phyloP scores from a whole-genome alignment of 2,329 filamentous ascomycete species.

The Ophiobolus disseminans region DNA sequence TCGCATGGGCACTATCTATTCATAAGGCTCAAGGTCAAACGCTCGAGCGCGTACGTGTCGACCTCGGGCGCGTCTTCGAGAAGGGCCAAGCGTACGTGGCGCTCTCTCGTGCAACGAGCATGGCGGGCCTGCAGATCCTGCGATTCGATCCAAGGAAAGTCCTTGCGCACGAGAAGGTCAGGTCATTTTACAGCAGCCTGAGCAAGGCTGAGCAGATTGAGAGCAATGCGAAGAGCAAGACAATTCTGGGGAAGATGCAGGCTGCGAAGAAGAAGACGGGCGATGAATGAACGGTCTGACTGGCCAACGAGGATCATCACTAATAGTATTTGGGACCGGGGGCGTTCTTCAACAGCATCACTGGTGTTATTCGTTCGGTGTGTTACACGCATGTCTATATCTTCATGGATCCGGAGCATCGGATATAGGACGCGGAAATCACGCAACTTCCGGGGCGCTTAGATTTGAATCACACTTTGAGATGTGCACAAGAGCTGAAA shows the following conservation, averaged over 20 bases:
- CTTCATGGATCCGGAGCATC: no score
- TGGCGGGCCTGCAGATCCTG: conserved; percentile 85
- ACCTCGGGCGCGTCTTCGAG: conserved; percentile 90
- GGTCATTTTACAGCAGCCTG: conserved; percentile 83
- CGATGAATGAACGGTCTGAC: background rate
- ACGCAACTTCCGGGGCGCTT: no score
- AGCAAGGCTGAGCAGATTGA: conserved; percentile 69
- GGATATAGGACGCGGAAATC: no score
- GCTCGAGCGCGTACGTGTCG: conserved; percentile 90
- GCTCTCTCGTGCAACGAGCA: conserved; percentile 87
- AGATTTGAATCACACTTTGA: no score
- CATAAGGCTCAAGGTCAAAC: conserved; percentile 98
- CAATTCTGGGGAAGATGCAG: conserved; percentile 40
- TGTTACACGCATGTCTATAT: no score
- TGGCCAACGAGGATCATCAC: no score
- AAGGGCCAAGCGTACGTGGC: conserved; percentile 98
- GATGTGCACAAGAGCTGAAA: no score
- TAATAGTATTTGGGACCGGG: no score
- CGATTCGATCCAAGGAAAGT: conserved; percentile 90
- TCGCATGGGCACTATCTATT: conserved; percentile 96
- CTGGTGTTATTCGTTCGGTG: no score
- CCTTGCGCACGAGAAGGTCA: conserved; percentile 88
- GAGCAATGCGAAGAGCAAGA: conserved; percentile 42
- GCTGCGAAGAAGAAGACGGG: conserved; percentile 21
- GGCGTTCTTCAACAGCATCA: no score